These are phyloP conservation scores for Yarrowia bubula DNA, from an alignment of 805 yeast species.

Conservation along the genomic window DNA sequence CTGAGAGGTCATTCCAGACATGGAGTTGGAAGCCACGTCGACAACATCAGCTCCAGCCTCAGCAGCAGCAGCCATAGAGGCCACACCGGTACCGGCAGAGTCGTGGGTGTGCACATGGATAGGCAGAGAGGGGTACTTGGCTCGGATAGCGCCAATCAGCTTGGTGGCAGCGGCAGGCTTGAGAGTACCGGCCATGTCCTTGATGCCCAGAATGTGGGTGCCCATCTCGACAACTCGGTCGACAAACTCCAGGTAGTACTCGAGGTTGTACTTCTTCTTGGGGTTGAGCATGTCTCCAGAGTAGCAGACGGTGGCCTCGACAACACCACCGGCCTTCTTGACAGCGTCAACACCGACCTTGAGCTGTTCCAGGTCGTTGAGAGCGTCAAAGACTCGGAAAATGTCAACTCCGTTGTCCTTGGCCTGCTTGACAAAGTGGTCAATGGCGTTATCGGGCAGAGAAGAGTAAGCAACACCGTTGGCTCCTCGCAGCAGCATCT, in stretches of 20 bases:
- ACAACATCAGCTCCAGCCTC: constrained; percentile 97
- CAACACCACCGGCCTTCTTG: constrained; percentile 96
- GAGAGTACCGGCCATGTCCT: constrained; percentile 99
- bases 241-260: constrained; percentile 78
- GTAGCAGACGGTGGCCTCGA: constrained; percentile 97
- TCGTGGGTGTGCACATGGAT: constrained; percentile 99
- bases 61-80: constrained; percentile 93
- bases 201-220: constrained; percentile 94
- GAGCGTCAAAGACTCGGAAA: constrained; percentile 96
- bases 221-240: constrained; percentile 88
- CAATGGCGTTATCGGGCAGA: constrained; percentile 97
- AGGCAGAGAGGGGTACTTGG: constrained; percentile 86
- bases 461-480: constrained; percentile 99
- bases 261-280: constrained; percentile 93
- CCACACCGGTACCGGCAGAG: constrained; percentile 99
- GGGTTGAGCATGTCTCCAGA: constrained; percentile 98
- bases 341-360: constrained; percentile 98
- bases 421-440: constrained; percentile 93
- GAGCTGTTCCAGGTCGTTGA: constrained; percentile 94
- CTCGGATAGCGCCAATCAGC: constrained; percentile 77
- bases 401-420: constrained; percentile 95
- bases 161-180: constrained; percentile 90
- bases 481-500: constrained; percentile 98
- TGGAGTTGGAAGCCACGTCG: constrained; percentile 94
- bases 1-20: constrained; percentile 98